Conservation (phyloP, 1,284 basidiomycete species). For the Malassezia obtusa region DNA sequence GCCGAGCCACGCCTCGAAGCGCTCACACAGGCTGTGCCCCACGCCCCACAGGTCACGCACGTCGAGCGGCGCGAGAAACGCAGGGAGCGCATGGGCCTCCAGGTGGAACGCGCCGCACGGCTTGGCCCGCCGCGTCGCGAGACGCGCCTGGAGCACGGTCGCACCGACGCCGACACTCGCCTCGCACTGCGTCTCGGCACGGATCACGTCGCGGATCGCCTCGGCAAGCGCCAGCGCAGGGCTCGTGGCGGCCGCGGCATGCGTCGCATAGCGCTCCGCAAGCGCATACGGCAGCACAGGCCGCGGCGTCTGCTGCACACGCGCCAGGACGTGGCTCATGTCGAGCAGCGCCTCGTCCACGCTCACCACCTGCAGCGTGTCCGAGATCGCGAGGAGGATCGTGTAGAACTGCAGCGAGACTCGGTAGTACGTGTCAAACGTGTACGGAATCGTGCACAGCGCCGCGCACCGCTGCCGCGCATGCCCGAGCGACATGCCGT, state of each 20-base stretch:
- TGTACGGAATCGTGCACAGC: slow-evolving; percentile 75
- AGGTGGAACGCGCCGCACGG: slow-evolving; percentile 77
- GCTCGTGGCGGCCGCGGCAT: neutral
- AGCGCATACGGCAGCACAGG: neutral
- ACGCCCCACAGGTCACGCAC: slow-evolving; percentile 82
- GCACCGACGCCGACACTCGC: slow-evolving; percentile 72
- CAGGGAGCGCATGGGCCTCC: slow-evolving; percentile 52
- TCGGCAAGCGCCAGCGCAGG: slow-evolving; percentile 54
- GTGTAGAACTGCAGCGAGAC: slow-evolving; percentile 78
- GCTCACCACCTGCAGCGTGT: slow-evolving; percentile 86
- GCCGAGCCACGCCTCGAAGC: slow-evolving; percentile 60
- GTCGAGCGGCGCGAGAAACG: slow-evolving; percentile 63
- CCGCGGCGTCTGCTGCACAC: slow-evolving; percentile 18
- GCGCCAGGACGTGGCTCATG: slow-evolving; percentile 59
- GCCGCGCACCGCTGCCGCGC: slow-evolving; percentile 32
- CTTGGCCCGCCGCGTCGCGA: slow-evolving; percentile 83
- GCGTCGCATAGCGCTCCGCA: neutral
- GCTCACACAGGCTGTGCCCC: slow-evolving; percentile 53
- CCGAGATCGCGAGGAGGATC: slow-evolving; percentile 74
- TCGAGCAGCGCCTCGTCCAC: slow-evolving; percentile 93
- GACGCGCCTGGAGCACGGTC: slow-evolving; percentile 81
- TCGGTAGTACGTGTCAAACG: slow-evolving; percentile 57
- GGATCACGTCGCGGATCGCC: slow-evolving; percentile 66
- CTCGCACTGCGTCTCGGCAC: slow-evolving; percentile 69
- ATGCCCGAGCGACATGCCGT: slow-evolving; percentile 73